These are phyloP conservation scores for Epichloe uncinata DNA, from an alignment of 2,329 filamentous ascomycete genomes.

Conservation along the genomic window DNA sequence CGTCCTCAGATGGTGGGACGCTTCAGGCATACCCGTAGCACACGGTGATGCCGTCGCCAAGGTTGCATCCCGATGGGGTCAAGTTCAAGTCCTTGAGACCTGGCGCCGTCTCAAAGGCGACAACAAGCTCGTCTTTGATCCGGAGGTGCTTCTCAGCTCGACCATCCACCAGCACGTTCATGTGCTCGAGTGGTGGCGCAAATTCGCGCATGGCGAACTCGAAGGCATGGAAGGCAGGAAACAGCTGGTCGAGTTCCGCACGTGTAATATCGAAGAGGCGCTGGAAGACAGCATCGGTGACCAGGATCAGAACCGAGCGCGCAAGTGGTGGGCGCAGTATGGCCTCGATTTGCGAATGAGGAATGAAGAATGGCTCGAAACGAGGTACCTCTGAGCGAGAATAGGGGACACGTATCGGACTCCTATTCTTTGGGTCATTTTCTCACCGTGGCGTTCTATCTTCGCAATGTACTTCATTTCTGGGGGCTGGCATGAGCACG, in stretches of 20 bases:
- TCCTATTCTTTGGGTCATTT: not conserved
- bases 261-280: constrained; percentile 89
- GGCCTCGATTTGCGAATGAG: constrained; percentile 69
- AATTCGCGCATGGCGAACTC: constrained; percentile 44
- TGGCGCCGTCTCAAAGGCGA: constrained; percentile 64
- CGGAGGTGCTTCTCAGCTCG: constrained; percentile 70
- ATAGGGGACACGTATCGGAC: not conserved
- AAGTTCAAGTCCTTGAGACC: constrained; percentile 69
- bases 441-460: not conserved
- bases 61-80: constrained; percentile 72
- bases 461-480: not conserved
- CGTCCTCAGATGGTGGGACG: constrained; percentile 79
- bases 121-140: constrained; percentile 57
- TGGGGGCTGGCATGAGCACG: too few species aligned
- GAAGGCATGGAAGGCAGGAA: constrained; percentile 39
- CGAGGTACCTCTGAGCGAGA: constrained; percentile 38
- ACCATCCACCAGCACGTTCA: constrained; percentile 76
- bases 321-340: constrained; percentile 79
- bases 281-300: constrained; percentile 70
- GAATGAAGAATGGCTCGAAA: constrained; percentile 83
- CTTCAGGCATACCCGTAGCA: constrained; percentile 63
- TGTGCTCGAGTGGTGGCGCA: constrained; percentile 88
- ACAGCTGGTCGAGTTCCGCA: constrained; percentile 79
- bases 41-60: constrained; percentile 75
- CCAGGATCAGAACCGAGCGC: constrained; percentile 50